Percentiles rank a stretch among this genome's conserved stretches.
Conservation (phyloP, 352 stramenopile genomes). For the Aphanomyces stellatus region DNA sequence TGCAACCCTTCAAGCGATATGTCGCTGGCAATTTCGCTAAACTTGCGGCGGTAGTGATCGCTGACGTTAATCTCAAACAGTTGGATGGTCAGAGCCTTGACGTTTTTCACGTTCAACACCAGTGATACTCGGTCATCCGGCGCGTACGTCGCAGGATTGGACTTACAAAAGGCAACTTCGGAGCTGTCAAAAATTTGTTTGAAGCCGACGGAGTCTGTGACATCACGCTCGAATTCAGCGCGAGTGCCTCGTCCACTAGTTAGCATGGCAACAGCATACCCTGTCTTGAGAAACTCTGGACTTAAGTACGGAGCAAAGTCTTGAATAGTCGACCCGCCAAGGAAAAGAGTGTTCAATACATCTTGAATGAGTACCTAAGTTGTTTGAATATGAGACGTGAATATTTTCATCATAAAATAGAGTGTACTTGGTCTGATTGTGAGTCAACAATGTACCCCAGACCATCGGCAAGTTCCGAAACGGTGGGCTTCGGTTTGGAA, state of each 20-base stretch:
- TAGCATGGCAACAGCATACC: slow-evolving; percentile 4
- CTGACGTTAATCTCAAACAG: slow-evolving; percentile 52
- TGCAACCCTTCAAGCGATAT: slow-evolving; percentile 49
- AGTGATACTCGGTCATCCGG: slow-evolving; percentile 33
- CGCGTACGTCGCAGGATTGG: slow-evolving; percentile 34
- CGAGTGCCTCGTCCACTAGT: neutral
- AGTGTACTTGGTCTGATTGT: slow-evolving; percentile 1
- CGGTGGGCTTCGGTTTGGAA: neutral
- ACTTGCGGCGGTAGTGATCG: slow-evolving; percentile 44
- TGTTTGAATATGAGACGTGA: too few relatives aligned
- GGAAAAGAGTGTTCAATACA: neutral
- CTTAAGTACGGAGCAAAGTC: slow-evolving; percentile 4
- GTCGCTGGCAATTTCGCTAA: slow-evolving; percentile 36
- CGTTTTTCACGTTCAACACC: slow-evolving; percentile 36
- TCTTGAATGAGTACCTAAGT: slow-evolving; percentile 5
- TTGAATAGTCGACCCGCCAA: neutral
- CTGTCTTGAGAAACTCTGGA: neutral
- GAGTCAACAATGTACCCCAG: neutral
- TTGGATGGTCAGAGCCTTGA: slow-evolving; percentile 43
- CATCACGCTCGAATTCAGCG: slow-evolving; percentile 5
- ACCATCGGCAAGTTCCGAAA: neutral
- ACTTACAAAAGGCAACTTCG: slow-evolving; percentile 34
- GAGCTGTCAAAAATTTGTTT: slow-evolving; percentile 8
- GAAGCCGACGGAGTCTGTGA: neutral
- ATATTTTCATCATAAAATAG: too few relatives aligned